Evolutionary conservation across 2,329 filamentous ascomycete species (phyloP), one percentile per base, ranked within the genome.

Genomic region (Camillea tinctor): DNA sequence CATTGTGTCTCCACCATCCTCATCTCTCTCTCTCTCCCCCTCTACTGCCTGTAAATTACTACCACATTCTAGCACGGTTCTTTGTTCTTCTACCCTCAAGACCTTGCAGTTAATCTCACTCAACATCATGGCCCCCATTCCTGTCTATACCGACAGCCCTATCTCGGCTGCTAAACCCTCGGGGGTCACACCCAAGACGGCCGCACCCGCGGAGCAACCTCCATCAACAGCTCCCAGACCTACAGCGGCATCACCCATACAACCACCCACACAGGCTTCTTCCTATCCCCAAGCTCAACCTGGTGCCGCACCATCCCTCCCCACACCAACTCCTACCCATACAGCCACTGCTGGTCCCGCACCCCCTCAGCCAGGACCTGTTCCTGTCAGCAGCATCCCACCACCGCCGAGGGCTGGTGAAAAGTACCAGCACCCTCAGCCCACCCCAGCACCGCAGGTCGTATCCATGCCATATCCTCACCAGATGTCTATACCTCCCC

Each of bases 51-150:
- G 36, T 44, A 44, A 44, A 44, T n/a, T 44, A 11, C 4, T 26
- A 54, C n/a, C 24, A 36, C n/a, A 50, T 11, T 1, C 22, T 15
- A 8, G 7, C 15, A 23, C 11, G 15, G 44, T 17, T 17, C 44
- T 5, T 17, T 17, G 11, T 19, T 4, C 51, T 4, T 24, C 50
- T 11, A 54, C 9, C 36, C 36, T 19, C 56, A 23, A 19, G 36
- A 36, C 24, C 24, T 53, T 30, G 36, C 53, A 54, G 15, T 52
- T 26, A 30, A 30, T 36, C 24, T 20, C 30, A 20, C n/a, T n/a
- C n/a, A n/a, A n/a, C 69, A 76, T 52, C n/a, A 88, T 88, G 85
- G 79, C 85, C 54, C 80, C 84, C n/a, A 81, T 88, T 62, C 83
- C 81, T 53, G 80, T 88, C 50, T 85, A 86, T 73, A 81, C 79